Conservation (phyloP, 495 filamentous ascomycete genomes). For the Talaromyces proteolyticus region DNA sequence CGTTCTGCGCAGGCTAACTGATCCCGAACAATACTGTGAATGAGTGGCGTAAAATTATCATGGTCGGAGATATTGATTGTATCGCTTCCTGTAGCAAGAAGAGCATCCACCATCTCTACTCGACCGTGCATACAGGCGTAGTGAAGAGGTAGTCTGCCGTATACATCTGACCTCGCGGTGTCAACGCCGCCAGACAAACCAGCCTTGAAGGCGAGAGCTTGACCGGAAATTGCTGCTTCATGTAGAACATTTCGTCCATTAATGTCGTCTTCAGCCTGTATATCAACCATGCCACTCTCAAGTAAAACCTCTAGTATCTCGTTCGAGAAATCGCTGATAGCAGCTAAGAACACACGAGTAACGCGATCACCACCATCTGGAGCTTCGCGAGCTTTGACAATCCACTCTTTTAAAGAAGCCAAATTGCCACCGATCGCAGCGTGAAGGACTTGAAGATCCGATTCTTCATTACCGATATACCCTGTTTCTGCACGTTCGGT, state of each 20-base stretch:
- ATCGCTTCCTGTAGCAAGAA: constrained; percentile 53
- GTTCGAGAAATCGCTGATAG: constrained; percentile 78
- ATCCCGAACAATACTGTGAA: constrained; percentile 87
- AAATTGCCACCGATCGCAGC: constrained; percentile 73
- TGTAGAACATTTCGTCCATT: constrained; percentile 96
- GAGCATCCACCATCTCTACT: constrained; percentile 71
- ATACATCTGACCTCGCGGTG: constrained; percentile 78
- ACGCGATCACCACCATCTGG: constrained; percentile 63
- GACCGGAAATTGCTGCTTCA: constrained; percentile 87
- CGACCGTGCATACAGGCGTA: constrained; percentile 95
- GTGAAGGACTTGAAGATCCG: constrained; percentile 82
- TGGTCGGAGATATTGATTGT: constrained; percentile 87
- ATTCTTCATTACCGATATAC: constrained; percentile 66
- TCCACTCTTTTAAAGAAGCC: constrained; percentile 56
- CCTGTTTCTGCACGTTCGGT: constrained; percentile 57
- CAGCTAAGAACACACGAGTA: constrained; percentile 81
- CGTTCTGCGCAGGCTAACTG: constrained; percentile 71
- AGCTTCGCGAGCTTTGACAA: constrained; percentile 46
- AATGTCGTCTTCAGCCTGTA: constrained; percentile 90
- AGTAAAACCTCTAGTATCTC: constrained; percentile 70
- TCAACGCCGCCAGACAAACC: constrained; percentile 68
- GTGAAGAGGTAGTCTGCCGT: constrained; percentile 88
- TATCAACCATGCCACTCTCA: constrained; percentile 73
- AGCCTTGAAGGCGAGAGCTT: constrained; percentile 64
- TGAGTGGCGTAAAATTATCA: constrained; percentile 94